A percentile compares a stretch with the other conserved stretches of the same genome.
These are phyloP conservation scores for Intubia oerlemansii DNA, from an alignment of 2,329 filamentous ascomycete genomes.

Conservation along the genomic window DNA sequence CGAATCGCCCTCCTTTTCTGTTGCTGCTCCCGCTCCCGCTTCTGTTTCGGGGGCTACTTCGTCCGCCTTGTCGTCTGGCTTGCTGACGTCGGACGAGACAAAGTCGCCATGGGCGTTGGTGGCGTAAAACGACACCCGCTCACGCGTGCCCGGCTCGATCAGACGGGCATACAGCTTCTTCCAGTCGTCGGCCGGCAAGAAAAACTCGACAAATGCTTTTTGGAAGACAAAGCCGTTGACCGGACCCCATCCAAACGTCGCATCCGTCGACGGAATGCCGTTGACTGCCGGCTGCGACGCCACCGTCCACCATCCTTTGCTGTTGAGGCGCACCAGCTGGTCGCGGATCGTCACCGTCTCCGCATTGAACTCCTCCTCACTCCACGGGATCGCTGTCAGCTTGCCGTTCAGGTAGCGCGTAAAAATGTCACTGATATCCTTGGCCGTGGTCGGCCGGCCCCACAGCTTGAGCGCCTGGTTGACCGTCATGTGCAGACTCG, in stretches of 20 bases:
- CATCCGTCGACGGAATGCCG: slow-evolving; percentile 53
- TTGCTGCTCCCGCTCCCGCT: too few species aligned
- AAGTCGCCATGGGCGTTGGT: slow-evolving; percentile 62
- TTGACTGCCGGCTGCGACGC: slow-evolving; percentile 91
- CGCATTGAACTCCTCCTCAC: slow-evolving; percentile 65
- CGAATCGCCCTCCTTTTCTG: slow-evolving; percentile 13
- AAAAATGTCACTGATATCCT: slow-evolving; percentile 66
- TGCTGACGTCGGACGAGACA: slow-evolving; percentile 37
- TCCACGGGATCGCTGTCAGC: slow-evolving; percentile 75
- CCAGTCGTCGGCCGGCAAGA: slow-evolving; percentile 61
- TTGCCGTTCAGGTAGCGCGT: slow-evolving; percentile 60
- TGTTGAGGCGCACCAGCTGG: slow-evolving; percentile 56
- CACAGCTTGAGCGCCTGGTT: slow-evolving; percentile 66
- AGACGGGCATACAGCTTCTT: slow-evolving; percentile 41
- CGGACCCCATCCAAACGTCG: slow-evolving; percentile 84
- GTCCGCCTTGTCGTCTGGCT: slow-evolving; percentile 12
- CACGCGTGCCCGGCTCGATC: slow-evolving; percentile 29
- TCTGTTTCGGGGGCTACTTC: too few species aligned
- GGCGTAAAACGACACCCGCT: slow-evolving; percentile 71
- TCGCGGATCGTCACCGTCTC: slow-evolving; percentile 68
- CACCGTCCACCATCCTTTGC: slow-evolving; percentile 83
- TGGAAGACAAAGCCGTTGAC: slow-evolving; percentile 89
- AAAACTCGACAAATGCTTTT: slow-evolving; percentile 95
- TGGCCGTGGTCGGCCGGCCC: slow-evolving; percentile 48
- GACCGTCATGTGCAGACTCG: slow-evolving; percentile 82